Evolutionary conservation across 2,329 filamentous ascomycete species (phyloP).

Genomic region (Penicillium capsulatum): DNA sequence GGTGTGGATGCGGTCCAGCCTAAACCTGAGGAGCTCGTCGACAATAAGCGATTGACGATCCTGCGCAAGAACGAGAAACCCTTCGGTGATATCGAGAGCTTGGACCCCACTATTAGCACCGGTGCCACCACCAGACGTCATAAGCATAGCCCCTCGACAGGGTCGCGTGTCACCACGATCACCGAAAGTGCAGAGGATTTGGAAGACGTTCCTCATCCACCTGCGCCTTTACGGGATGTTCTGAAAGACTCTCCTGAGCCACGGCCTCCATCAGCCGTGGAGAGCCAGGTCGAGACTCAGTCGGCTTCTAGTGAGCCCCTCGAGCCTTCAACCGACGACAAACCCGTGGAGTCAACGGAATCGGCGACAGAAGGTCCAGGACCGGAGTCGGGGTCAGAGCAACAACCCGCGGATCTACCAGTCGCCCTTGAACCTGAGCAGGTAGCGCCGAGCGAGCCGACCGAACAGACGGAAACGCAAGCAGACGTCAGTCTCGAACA

Average conservation of each 20-base stretch:
- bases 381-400: background rate
- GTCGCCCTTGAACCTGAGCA: slow-evolving; percentile 2
- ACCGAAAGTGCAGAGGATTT: slow-evolving; percentile 79
- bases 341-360: slow-evolving; percentile 1
- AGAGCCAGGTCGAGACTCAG: slow-evolving; percentile 7
- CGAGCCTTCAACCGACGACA: slow-evolving; percentile 2
- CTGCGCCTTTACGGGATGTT: slow-evolving; percentile 14
- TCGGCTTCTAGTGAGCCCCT: background rate
- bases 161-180: slow-evolving; percentile 74
- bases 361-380: background rate
- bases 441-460: slow-evolving; percentile 4
- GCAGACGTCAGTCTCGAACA: slow-evolving; percentile 8
- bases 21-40: slow-evolving; percentile 21
- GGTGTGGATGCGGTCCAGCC: slow-evolving; percentile 58
- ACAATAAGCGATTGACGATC: slow-evolving; percentile 36
- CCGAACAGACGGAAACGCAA: slow-evolving; percentile 2
- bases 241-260: slow-evolving; percentile 13
- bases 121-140: slow-evolving; percentile 76
- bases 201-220: slow-evolving; percentile 21
- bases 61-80: slow-evolving; percentile 31
- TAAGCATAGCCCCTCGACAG: slow-evolving; percentile 74
- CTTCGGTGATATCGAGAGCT: slow-evolving; percentile 20
- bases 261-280: slow-evolving; percentile 14
- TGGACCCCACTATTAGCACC: slow-evolving; percentile 50
- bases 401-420: slow-evolving; percentile 4